Evolutionary conservation across 2,329 filamentous ascomycete species (phyloP).

Genomic region (Botrytis cinerea): DNA sequence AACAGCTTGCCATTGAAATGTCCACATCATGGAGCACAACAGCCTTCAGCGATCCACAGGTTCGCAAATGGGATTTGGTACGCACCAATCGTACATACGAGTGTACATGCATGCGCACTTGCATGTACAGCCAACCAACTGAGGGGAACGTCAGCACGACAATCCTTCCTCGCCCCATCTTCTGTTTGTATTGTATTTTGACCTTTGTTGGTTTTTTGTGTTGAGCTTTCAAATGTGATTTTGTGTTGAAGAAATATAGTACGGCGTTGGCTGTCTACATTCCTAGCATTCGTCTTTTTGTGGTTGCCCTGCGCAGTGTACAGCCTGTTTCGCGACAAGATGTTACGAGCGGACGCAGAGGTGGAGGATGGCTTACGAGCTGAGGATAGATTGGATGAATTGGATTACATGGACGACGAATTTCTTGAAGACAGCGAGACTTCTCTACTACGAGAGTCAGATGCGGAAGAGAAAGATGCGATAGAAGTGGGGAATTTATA

Average conservation of each 20-base stretch:
- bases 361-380: neutral
- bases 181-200: neutral
- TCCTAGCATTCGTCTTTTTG: neutral
- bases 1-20: neutral
- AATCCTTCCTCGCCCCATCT: neutral
- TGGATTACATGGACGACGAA: constrained; percentile 13
- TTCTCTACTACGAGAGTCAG: constrained; percentile 13
- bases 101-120: constrained; percentile 4
- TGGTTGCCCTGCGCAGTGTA: neutral
- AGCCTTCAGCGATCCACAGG: constrained; percentile 16
- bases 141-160: constrained; percentile 5
- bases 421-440: constrained; percentile 3
- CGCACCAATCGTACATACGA: constrained; percentile 10
- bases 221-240: neutral
- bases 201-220: neutral
- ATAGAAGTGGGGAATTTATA: constrained; percentile 5
- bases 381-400: neutral
- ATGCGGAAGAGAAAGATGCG: neutral
- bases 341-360: neutral
- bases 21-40: too few species aligned
- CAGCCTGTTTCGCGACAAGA: constrained; percentile 1
- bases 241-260: neutral
- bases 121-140: neutral
- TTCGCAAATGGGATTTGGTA: neutral
- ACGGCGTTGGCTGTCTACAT: constrained; percentile 9